A percentile compares a stretch with the other conserved stretches of the same genome.
Evolutionary conservation across 441 rosid species (phyloP).

Genomic region (Euphorbia celastroides): DNA sequence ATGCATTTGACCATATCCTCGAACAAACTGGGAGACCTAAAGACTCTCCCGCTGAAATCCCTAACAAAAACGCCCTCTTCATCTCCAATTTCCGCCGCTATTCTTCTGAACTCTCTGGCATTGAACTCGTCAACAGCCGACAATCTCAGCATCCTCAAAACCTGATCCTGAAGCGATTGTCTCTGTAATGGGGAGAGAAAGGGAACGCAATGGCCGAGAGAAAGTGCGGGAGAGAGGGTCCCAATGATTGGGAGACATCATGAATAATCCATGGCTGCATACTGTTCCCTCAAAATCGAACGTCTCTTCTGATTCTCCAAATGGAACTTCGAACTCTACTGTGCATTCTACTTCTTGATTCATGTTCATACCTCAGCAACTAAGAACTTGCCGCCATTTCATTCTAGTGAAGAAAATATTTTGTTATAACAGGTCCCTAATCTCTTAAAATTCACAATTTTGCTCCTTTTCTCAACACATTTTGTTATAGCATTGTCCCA

Average conservation of each 20-base stretch:
- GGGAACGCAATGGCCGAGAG: conserved; percentile 33
- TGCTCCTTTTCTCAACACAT: too few relatives aligned
- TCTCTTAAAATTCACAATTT: too few relatives aligned
- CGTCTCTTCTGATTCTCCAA: conserved; percentile 15
- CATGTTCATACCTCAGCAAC: too few relatives aligned
- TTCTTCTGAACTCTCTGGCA: conserved; percentile 22
- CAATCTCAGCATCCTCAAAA: conserved; percentile 36
- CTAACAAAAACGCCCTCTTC: neutral
- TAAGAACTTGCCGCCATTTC: too few relatives aligned
- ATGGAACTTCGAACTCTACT: neutral
- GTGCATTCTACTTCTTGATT: conserved; percentile 14
- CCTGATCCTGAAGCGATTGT: conserved; percentile 22
- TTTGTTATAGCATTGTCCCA: too few relatives aligned
- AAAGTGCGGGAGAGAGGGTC: conserved; percentile 28
- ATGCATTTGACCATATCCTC: conserved; percentile 47
- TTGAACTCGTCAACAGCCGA: conserved; percentile 24
- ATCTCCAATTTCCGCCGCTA: neutral
- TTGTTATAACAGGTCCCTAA: too few relatives aligned
- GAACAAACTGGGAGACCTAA: conserved; percentile 38
- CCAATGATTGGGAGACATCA: conserved; percentile 40
- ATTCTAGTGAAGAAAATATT: too few relatives aligned
- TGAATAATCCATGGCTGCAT: conserved; percentile 42
- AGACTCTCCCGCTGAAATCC: conserved; percentile 33
- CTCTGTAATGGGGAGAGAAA: conserved; percentile 18
- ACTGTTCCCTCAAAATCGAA: conserved; percentile 30